Evolutionary conservation across 768 basidiomycete genomes (phyloP).

Genomic region (Boletus rubescentipes): DNA sequence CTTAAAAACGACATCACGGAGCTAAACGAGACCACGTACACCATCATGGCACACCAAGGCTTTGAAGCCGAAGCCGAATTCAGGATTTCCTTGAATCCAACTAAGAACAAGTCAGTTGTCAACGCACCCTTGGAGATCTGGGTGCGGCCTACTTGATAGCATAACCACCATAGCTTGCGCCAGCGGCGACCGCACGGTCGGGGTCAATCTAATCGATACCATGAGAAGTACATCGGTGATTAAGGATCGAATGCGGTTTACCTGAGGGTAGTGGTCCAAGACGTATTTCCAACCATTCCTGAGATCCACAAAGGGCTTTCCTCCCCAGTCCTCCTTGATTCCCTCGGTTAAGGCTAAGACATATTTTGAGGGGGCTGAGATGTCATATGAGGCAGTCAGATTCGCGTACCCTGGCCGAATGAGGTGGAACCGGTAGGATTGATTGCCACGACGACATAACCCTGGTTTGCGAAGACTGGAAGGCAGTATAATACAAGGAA

Average conservation of each 20-base stretch:
- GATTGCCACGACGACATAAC: conserved; percentile 84
- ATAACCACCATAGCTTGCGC: conserved; percentile 85
- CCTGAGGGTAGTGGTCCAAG: conserved; percentile 68
- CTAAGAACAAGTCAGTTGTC: conserved; percentile 38
- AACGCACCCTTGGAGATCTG: neutral
- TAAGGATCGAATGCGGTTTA: conserved; percentile 21
- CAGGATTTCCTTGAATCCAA: conserved; percentile 95
- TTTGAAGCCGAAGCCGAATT: conserved; percentile 86
- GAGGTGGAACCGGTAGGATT: conserved; percentile 96
- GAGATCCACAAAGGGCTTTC: conserved; percentile 80
- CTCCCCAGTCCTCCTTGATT: conserved; percentile 81
- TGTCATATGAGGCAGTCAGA: neutral
- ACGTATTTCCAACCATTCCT: conserved; percentile 72
- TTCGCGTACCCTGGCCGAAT: conserved; percentile 73
- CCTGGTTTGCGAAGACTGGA: conserved; percentile 78
- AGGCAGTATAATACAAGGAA: neutral
- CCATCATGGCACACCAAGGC: conserved; percentile 93
- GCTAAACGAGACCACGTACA: conserved; percentile 39
- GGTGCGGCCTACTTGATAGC: conserved; percentile 70
- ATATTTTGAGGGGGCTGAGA: neutral
- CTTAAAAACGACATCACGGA: neutral
- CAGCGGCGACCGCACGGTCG: conserved; percentile 71
- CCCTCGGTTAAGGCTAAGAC: conserved; percentile 72
- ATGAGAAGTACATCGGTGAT: neutral
- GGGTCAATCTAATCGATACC: conserved; percentile 53